Evolutionary conservation across 345 rosid species (phyloP), one percentile per base, ranked within the genome.

Genomic region (Excoecaria agallocha): DNA sequence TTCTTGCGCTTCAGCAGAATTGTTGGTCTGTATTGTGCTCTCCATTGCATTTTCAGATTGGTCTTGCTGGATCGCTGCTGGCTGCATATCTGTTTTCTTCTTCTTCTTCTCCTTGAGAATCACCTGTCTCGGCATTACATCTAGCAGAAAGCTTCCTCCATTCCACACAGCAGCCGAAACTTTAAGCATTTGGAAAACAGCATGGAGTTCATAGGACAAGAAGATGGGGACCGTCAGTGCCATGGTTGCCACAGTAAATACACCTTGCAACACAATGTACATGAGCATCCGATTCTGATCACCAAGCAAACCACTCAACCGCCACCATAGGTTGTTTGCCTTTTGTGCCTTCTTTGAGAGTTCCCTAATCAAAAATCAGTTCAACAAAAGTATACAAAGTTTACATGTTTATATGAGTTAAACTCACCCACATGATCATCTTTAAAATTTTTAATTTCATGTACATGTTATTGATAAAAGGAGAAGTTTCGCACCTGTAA

Each of bases 181-280:
- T 87, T 92, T 94, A 13, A 94, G 89, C 60, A 92, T 68, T 75
- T 94, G 98, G 81, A 94, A 94, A 71, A 89, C 72, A 46, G 75
- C 90, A 19, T 89, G 93, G 52, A 91, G 79, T 77, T 81, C 56
- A 66, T 94, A 92, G 1, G 98, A 92, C 58, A 92, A 74, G 85
- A 94, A 94, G 80, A 94, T 89, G 5, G 98, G 97, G 54, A 92
- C 97, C 0, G 98, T 89, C 76, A 92, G 89, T 48, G 97, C 98
- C 91, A 84, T 89, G 69, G 98, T 92, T 15, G 98, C 98, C 52
- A 92, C 95, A 0, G 98, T 92, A 78, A 94, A 92, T 49, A 92
- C 38, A 25, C 84, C 95, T 84, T 92, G 97, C 72, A 84, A 75
- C 59, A 91, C 70, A 77, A 88, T 92, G 84, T 89, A 94, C 95